These are phyloP conservation scores for Penicillium crystallinum DNA, from an alignment of 495 filamentous ascomycete species.

Conservation along the genomic window DNA sequence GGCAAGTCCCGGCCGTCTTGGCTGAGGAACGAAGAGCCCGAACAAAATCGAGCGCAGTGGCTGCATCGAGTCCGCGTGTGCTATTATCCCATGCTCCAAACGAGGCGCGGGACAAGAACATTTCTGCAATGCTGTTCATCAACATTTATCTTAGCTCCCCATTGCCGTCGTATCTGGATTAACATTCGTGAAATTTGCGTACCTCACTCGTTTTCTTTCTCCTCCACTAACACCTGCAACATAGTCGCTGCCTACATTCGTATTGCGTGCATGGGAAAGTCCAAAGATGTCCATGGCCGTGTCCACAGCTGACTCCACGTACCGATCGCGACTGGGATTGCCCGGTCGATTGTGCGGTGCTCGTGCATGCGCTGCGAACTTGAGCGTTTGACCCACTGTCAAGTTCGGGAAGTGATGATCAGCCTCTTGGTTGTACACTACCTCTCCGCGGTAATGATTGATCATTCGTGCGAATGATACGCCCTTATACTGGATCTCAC, in stretches of 20 bases:
- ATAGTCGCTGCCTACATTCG: conserved; percentile 43
- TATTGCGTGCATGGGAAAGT: conserved; percentile 53
- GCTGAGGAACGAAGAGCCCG: conserved; percentile 70
- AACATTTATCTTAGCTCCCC: conserved; percentile 1
- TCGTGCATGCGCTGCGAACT: conserved; percentile 55
- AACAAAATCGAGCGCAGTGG: conserved; percentile 67
- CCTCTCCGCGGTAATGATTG: conserved; percentile 58
- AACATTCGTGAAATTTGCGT: not conserved
- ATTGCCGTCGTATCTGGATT: not conserved
- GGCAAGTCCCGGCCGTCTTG: conserved; percentile 65
- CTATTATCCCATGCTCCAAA: conserved; percentile 81
- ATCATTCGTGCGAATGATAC: conserved; percentile 49
- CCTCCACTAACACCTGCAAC: conserved; percentile 73
- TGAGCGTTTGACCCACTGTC: conserved; percentile 61
- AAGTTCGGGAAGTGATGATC: conserved; percentile 64
- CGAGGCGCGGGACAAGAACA: conserved; percentile 62
- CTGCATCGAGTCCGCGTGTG: conserved; percentile 78
- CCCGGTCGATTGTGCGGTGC: conserved; percentile 40
- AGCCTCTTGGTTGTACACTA: conserved; percentile 58
- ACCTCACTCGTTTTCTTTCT: conserved; percentile 64
- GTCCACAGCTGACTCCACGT: conserved; percentile 44
- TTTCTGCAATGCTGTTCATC: conserved; percentile 46
- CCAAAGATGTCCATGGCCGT: conserved; percentile 62
- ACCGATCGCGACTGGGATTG: conserved; percentile 37
- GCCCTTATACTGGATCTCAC: conserved; percentile 49